These are phyloP conservation scores for Apiotrichum mycotoxinovorans DNA, from an alignment of 1,284 basidiomycete genomes.

Conservation along the genomic window DNA sequence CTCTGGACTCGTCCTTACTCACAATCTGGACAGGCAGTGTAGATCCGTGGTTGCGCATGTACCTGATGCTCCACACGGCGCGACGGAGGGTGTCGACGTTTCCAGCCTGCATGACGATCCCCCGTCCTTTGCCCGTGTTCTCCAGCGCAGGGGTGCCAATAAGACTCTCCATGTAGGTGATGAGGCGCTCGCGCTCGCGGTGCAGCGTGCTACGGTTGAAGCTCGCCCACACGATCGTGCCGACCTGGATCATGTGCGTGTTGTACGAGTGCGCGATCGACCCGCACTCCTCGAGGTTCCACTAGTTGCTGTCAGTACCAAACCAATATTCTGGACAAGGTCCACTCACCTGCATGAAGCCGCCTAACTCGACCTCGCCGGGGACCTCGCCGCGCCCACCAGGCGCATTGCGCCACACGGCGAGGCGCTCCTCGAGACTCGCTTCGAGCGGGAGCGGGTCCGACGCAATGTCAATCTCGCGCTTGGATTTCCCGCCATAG, in stretches of 20 bases:
- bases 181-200: constrained; percentile 42
- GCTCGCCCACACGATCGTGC: constrained; percentile 43
- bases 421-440: constrained; percentile 45
- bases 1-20: constrained; percentile 7
- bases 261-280: constrained; percentile 45
- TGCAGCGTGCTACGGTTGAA: constrained; percentile 43
- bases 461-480: constrained; percentile 44
- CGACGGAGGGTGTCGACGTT: constrained; percentile 53
- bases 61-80: constrained; percentile 48
- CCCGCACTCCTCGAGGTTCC: constrained; percentile 48
- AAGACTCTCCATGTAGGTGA: constrained; percentile 39
- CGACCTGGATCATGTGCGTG: constrained; percentile 46
- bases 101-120: constrained; percentile 54
- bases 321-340: neutral
- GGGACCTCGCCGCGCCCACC: constrained; percentile 42
- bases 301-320: constrained; percentile 11
- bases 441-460: constrained; percentile 48
- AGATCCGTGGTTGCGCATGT: constrained; percentile 45
- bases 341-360: constrained; percentile 31
- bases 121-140: constrained; percentile 40
- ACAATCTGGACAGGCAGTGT: constrained; percentile 50
- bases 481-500: constrained; percentile 12
- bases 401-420: constrained; percentile 50
- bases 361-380: constrained; percentile 45
- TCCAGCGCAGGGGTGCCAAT: constrained; percentile 19